phyloP scores from a whole-genome alignment of 768 basidiomycete species.

The Obba rivulosa region DNA sequence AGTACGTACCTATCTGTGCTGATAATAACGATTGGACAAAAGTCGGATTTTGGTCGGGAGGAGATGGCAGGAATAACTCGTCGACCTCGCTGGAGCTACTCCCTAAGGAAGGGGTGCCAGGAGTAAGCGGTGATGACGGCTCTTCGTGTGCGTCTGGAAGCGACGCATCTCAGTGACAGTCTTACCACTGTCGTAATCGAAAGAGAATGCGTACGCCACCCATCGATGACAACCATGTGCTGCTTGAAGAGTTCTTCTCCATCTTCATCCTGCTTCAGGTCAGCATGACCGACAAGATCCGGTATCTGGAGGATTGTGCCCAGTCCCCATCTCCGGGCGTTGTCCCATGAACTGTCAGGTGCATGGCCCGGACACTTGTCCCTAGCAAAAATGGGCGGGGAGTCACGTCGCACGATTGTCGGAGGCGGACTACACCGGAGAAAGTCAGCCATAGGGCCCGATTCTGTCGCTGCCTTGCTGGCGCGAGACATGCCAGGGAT shows the following conservation, averaged over 20 bases:
- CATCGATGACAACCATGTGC: slow-evolving; percentile 56
- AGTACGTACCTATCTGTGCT: slow-evolving; percentile 45
- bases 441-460: slow-evolving; percentile 19
- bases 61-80: slow-evolving; percentile 45
- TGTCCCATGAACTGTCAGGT: not conserved
- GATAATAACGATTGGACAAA: slow-evolving; percentile 32
- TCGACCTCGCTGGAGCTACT: slow-evolving; percentile 44
- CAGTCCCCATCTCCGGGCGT: slow-evolving; percentile 6
- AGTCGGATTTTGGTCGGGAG: slow-evolving; percentile 41
- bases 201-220: slow-evolving; percentile 48
- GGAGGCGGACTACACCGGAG: slow-evolving; percentile 26
- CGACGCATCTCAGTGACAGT: not conserved
- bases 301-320: slow-evolving; percentile 22
- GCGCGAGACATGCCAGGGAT: slow-evolving; percentile 10
- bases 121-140: slow-evolving; percentile 14
- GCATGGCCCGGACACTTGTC: slow-evolving; percentile 15
- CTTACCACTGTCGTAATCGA: slow-evolving; percentile 1
- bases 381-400: slow-evolving; percentile 47
- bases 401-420: slow-evolving; percentile 22
- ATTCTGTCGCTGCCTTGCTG: not conserved
- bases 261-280: slow-evolving; percentile 30
- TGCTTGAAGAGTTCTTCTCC: slow-evolving; percentile 40
- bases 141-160: slow-evolving; percentile 12
- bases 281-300: slow-evolving; percentile 15
- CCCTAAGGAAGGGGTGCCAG: slow-evolving; percentile 30